Conservation (phyloP, 441 rosid species). For the Populus tomentosa region DNA sequence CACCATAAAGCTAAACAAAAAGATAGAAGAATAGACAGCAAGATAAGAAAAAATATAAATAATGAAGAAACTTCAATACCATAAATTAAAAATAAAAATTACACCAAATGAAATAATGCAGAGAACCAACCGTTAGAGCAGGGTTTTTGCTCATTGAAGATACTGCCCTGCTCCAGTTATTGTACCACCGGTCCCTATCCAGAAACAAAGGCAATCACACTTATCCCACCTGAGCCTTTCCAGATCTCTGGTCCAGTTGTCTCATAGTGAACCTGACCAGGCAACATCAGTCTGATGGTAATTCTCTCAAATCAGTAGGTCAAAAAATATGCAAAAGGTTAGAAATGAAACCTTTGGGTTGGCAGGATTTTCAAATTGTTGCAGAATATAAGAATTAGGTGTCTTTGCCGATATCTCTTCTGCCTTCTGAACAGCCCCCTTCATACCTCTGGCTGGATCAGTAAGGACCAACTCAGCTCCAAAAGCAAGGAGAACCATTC, state of each 20-base stretch:
- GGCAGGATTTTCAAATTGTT: conserved; percentile 56
- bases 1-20: conserved; percentile 42
- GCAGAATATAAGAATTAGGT: conserved; percentile 47
- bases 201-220: no score
- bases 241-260: conserved; percentile 67
- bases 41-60: conserved; percentile 11
- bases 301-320: conserved; percentile 7
- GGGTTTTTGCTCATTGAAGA: no score
- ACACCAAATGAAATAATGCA: not conserved
- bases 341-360: conserved; percentile 53
- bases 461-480: conserved; percentile 64
- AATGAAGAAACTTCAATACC: not conserved
- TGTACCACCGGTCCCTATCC: conserved; percentile 73
- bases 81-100: not conserved
- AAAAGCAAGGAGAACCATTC: conserved; percentile 58
- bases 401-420: conserved; percentile 48
- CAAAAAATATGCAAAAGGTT: not conserved
- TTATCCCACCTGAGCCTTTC: conserved; percentile 56
- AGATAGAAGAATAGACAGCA: not conserved
- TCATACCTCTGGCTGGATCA: conserved; percentile 52
- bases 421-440: conserved; percentile 55
- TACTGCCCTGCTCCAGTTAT: conserved; percentile 58
- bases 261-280: conserved; percentile 51
- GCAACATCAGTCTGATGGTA: not conserved
- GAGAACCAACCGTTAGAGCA: conserved; percentile 40